Evolutionary conservation across 116 monocot species (phyloP).

Genomic region (Trichopus zeylanicus): DNA sequence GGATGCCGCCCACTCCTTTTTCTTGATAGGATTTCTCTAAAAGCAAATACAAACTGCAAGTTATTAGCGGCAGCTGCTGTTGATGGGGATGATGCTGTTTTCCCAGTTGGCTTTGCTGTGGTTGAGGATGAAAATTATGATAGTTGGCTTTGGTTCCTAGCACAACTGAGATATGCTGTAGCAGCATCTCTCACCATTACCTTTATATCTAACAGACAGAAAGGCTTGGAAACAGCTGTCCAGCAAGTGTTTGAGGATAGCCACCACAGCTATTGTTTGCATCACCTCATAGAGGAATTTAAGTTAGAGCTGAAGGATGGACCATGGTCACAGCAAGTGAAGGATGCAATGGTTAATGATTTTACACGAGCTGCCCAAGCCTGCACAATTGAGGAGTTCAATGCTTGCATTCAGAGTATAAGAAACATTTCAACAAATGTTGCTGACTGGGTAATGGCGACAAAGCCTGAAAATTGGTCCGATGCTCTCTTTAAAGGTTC

Average conservation of each 20-base stretch:
- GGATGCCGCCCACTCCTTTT: constrained; percentile 80
- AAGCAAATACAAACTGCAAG: constrained; percentile 53
- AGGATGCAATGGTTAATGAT: constrained; percentile 32
- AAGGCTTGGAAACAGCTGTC: constrained; percentile 45
- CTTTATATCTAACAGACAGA: constrained; percentile 46
- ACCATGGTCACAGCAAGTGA: constrained; percentile 26
- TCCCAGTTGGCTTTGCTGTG: constrained; percentile 67
- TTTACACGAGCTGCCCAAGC: constrained; percentile 36
- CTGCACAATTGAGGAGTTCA: constrained; percentile 55
- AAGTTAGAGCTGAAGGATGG: constrained; percentile 33
- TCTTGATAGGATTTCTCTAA: constrained; percentile 51
- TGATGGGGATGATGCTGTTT: constrained; percentile 63
- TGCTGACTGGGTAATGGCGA: constrained; percentile 54
- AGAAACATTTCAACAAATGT: constrained; percentile 43
- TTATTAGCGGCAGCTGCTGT: constrained; percentile 55
- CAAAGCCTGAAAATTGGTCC: constrained; percentile 71
- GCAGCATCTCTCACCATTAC: constrained; percentile 34
- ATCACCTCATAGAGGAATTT: constrained; percentile 56
- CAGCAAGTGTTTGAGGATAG: constrained; percentile 49
- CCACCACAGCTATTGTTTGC: constrained; percentile 39
- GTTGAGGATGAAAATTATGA: constrained; percentile 45
- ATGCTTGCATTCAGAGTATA: constrained; percentile 45
- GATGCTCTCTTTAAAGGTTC: constrained; percentile 70
- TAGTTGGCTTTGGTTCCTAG: constrained; percentile 81
- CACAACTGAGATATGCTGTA: constrained; percentile 50